Evolutionary conservation across 108 stramenopile genomes (phyloP).

Genomic region (Stephanodiscus minutulus): DNA sequence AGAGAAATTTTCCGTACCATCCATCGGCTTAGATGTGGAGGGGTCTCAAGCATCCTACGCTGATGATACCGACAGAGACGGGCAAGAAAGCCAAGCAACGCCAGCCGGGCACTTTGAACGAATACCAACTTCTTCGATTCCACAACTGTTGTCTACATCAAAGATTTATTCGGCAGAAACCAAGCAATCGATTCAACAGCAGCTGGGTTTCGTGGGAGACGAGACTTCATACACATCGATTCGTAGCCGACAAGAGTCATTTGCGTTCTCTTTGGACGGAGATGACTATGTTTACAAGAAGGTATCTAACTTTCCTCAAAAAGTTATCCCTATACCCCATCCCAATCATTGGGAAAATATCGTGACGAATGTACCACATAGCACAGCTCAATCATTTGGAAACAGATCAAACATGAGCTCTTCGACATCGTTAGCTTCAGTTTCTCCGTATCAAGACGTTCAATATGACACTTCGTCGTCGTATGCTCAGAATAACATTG

Average conservation of each 20-base stretch:
- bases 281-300: constrained; percentile 8
- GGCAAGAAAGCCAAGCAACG: constrained; percentile 3
- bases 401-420: constrained; percentile 1
- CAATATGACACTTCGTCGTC: not conserved
- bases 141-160: constrained; percentile 21
- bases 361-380: not conserved
- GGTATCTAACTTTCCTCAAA: not conserved
- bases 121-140: constrained; percentile 30
- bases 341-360: not conserved
- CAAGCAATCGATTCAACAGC: constrained; percentile 6
- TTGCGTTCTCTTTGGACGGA: constrained; percentile 16
- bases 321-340: not conserved
- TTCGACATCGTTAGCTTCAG: constrained; percentile 5
- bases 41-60: not conserved
- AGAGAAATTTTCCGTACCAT: not conserved
- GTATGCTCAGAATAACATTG: not conserved
- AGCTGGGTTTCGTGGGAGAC: constrained; percentile 14
- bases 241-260: constrained; percentile 7
- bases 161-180: not conserved
- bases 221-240: constrained; percentile 7
- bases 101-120: not conserved
- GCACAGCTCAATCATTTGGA: not conserved
- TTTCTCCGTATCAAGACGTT: not conserved
- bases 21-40: constrained; percentile 1
- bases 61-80: constrained; percentile 1